phyloP scores from a whole-genome alignment of 352 stramenopile genomes.

The Phytophthora agathidicida region DNA sequence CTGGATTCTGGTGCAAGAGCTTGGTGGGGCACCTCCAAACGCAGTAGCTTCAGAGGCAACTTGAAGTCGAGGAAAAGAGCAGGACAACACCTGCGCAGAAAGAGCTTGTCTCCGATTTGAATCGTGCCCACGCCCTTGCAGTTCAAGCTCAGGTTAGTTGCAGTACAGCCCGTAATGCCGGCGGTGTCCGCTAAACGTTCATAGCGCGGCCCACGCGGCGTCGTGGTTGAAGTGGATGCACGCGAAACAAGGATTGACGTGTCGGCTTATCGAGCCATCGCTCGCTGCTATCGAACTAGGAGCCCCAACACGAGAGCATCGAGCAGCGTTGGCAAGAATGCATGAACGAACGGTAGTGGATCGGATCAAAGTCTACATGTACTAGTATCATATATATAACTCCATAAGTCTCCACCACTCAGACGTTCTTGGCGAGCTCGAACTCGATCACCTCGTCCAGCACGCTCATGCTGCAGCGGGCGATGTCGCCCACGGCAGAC shows the following conservation, averaged over 20 bases:
- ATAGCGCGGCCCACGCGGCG: conserved; percentile 3
- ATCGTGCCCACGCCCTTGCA: conserved; percentile 21
- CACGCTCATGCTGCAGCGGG: conserved; percentile 46
- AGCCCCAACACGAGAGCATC: not conserved
- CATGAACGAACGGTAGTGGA: not conserved
- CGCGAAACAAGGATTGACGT: conserved; percentile 20
- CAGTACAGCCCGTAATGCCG: conserved; percentile 16
- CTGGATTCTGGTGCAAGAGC: conserved; percentile 34
- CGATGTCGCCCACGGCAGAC: conserved; percentile 23
- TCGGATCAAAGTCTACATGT: conserved; percentile 30
- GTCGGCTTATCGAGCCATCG: conserved; percentile 12
- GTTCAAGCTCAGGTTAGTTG: conserved; percentile 22
- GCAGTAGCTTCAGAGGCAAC: conserved; percentile 20
- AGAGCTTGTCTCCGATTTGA: conserved; percentile 34
- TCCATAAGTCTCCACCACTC: conserved; percentile 18
- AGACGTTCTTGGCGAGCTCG: conserved; percentile 46
- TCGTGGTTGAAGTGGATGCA: conserved; percentile 29
- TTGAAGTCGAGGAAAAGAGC: conserved; percentile 41
- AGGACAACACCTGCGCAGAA: conserved; percentile 30
- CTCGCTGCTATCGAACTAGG: not conserved
- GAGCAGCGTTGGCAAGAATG: conserved; percentile 2
- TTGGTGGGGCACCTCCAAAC: conserved; percentile 28
- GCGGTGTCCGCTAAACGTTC: conserved; percentile 11
- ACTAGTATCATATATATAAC: conserved; percentile 41
- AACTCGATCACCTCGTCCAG: conserved; percentile 53